Conservation (phyloP, 768 basidiomycete genomes). For the Boletales sp. region DNA sequence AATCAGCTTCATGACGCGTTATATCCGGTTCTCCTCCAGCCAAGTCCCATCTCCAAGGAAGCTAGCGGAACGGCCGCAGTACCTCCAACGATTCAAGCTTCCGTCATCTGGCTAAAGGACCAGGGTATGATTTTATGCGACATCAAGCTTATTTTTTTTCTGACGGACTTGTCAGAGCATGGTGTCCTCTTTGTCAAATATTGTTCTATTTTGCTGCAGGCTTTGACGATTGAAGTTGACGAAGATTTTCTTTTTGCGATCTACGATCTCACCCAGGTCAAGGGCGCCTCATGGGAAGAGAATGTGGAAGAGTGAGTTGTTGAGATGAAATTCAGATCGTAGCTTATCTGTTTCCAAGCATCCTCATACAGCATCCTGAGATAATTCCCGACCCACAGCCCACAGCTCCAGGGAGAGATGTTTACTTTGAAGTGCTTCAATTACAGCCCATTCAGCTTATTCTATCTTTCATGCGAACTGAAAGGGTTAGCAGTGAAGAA, state of each 20-base stretch:
- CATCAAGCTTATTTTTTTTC: not conserved
- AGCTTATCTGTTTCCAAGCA: constrained; percentile 37
- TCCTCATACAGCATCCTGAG: constrained; percentile 68
- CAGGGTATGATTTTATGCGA: constrained; percentile 52
- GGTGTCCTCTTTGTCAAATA: constrained; percentile 99
- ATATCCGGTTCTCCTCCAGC: constrained; percentile 93
- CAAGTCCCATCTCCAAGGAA: constrained; percentile 80
- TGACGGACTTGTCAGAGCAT: constrained; percentile 57
- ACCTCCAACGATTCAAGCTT: constrained; percentile 85
- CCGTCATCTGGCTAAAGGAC: constrained; percentile 88
- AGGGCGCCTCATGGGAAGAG: constrained; percentile 88
- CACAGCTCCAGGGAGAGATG: constrained; percentile 64
- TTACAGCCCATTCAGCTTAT: constrained; percentile 91
- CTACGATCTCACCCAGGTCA: constrained; percentile 87
- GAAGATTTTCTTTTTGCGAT: constrained; percentile 93
- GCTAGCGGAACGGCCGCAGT: constrained; percentile 65
- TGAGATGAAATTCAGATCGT: not conserved
- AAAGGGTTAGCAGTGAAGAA: constrained; percentile 87
- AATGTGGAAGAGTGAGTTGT: constrained; percentile 65
- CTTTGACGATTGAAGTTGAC: constrained; percentile 93
- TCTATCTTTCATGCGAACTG: constrained; percentile 96
- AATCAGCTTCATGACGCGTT: constrained; percentile 96
- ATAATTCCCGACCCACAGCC: constrained; percentile 69
- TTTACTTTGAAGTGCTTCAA: constrained; percentile 95
- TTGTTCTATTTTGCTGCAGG: constrained; percentile 89